phyloP scores from a whole-genome alignment of 2,329 filamentous ascomycete genomes.

The Aspergillus piperis region DNA sequence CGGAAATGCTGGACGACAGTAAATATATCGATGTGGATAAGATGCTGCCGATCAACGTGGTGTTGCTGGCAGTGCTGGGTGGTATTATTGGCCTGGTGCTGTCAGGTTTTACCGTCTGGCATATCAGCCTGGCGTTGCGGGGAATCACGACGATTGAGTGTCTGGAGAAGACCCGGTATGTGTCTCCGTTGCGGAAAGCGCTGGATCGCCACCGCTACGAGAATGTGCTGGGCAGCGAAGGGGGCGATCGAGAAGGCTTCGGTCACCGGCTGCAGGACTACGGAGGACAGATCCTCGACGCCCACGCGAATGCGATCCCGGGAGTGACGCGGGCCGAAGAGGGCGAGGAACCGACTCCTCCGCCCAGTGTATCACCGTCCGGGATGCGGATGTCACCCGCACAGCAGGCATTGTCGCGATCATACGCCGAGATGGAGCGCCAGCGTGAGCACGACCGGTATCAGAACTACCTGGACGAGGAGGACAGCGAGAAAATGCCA shows the following conservation, averaged over 20 bases:
- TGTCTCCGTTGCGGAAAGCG: constrained; percentile 73
- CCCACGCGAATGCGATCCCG: constrained; percentile 78
- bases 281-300: constrained; percentile 74
- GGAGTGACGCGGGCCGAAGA: constrained; percentile 80
- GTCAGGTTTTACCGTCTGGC: constrained; percentile 87
- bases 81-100: constrained; percentile 91
- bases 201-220: constrained; percentile 66
- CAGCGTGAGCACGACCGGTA: constrained; percentile 69
- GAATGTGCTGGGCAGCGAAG: constrained; percentile 42
- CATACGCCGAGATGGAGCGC: constrained; percentile 61
- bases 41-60: constrained; percentile 84
- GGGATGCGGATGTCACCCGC: constrained; percentile 45
- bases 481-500: constrained; percentile 82
- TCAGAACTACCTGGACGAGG: constrained; percentile 81
- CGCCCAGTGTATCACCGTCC: constrained; percentile 17
- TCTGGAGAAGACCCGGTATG: constrained; percentile 91
- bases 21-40: constrained; percentile 65
- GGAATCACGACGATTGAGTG: constrained; percentile 96
- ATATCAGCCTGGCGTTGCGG: constrained; percentile 74
- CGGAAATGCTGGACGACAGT: constrained; percentile 71
- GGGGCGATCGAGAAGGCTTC: constrained; percentile 31
- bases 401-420: constrained; percentile 46
- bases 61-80: constrained; percentile 80
- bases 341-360: constrained; percentile 65
- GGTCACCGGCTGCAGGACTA: constrained; percentile 57